Percentiles rank a stretch among this genome's conserved stretches.
These are phyloP conservation scores for Acaromyces ingoldii DNA, from an alignment of 1,284 basidiomycete species.

Conservation along the genomic window DNA sequence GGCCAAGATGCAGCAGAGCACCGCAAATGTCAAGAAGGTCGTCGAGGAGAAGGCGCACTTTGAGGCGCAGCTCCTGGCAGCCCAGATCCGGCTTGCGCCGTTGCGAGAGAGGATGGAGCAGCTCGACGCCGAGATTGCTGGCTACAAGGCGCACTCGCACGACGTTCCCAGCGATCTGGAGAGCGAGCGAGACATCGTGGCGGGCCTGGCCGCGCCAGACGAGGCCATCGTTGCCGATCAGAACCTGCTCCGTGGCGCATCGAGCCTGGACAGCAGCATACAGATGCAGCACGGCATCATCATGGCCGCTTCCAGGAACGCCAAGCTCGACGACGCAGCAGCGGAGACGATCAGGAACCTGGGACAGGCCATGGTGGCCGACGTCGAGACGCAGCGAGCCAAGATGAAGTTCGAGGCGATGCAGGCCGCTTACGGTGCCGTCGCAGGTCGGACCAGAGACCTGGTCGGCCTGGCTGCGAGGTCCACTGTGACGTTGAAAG, in stretches of 20 bases:
- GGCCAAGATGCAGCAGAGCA: slow-evolving; percentile 67
- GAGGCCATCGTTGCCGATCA: slow-evolving; percentile 66
- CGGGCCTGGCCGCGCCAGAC: slow-evolving; percentile 65
- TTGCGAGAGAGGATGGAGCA: slow-evolving; percentile 66
- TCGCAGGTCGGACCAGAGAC: slow-evolving; percentile 66
- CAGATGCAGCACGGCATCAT: slow-evolving; percentile 78
- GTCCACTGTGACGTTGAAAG: slow-evolving; percentile 67
- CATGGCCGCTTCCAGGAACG: slow-evolving; percentile 70
- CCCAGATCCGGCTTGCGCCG: slow-evolving; percentile 66
- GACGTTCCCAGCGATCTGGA: too few relatives aligned
- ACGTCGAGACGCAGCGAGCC: slow-evolving; percentile 68
- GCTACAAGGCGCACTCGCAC: slow-evolving; percentile 45
- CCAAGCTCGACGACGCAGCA: slow-evolving; percentile 70
- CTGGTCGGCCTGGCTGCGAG: slow-evolving; percentile 74
- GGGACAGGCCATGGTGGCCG: slow-evolving; percentile 63
- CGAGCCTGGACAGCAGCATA: slow-evolving; percentile 67
- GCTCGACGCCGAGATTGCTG: slow-evolving; percentile 55
- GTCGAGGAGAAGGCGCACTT: slow-evolving; percentile 60
- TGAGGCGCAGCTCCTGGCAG: slow-evolving; percentile 68
- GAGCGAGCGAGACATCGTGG: slow-evolving; percentile 68
- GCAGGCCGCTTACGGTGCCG: slow-evolving; percentile 62
- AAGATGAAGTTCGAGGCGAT: slow-evolving; percentile 67
- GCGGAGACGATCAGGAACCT: slow-evolving; percentile 69
- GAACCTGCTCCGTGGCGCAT: slow-evolving; percentile 60
- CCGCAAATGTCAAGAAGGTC: slow-evolving; percentile 40